A percentile compares a stretch with the other conserved stretches of the same genome.
Conservation (phyloP, 352 stramenopile species). For the Blastocystis sp. region DNA sequence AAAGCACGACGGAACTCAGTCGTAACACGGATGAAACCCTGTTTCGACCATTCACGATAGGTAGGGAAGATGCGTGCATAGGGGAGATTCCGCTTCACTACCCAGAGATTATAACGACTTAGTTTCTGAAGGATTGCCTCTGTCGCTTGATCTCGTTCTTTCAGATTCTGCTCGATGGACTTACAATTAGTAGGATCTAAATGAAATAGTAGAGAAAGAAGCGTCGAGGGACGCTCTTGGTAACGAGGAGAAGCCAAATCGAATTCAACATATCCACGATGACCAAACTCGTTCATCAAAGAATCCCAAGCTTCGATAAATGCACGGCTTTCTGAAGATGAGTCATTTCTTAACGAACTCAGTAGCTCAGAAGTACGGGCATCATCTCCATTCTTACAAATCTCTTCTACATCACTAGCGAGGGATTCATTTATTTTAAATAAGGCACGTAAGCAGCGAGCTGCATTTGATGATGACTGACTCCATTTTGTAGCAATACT, state of each 20-base stretch:
- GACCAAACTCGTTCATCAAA: not conserved
- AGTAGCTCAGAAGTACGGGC: not conserved
- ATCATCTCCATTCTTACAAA: not conserved
- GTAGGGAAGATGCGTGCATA: not conserved
- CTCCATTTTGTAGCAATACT: not conserved
- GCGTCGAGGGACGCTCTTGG: not conserved
- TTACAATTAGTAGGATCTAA: not conserved
- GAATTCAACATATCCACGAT: not conserved
- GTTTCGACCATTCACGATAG: not conserved
- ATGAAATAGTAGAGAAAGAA: not conserved
- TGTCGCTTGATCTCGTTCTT: not conserved
- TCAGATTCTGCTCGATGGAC: not conserved
- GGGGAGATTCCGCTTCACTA: not conserved
- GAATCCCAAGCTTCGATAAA: not conserved
- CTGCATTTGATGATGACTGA: not conserved
- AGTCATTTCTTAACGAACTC: not conserved
- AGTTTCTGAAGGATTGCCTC: not conserved
- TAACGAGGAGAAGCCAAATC: conserved; percentile 18
- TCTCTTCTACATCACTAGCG: not conserved
- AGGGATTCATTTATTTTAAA: not conserved
- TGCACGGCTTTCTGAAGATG: not conserved
- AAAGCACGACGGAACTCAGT: not conserved
- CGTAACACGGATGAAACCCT: not conserved
- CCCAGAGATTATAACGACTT: not conserved
- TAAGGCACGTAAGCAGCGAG: not conserved